Percentiles rank a stretch among this genome's conserved stretches.
Conservation (phyloP, 306 rosid species). For the Acacia melanoxylon region DNA sequence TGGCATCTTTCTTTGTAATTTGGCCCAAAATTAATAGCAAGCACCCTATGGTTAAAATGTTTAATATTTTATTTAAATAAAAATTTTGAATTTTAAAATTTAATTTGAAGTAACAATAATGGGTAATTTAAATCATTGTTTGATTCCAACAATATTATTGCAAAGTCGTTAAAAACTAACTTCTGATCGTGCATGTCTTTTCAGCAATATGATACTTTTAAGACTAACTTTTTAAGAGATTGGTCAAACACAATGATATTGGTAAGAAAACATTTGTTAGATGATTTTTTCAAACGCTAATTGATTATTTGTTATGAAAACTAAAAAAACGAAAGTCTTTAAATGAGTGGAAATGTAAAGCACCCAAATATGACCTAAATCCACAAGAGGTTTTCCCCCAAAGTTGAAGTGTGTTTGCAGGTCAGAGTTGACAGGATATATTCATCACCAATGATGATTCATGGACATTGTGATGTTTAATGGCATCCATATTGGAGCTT, state of each 20-base stretch:
- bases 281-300: not conserved
- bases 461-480: conserved; percentile 17
- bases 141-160: not conserved
- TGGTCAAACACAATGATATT: not conserved
- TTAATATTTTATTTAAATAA: not conserved
- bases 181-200: not conserved
- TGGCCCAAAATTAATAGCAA: not conserved
- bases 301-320: not conserved
- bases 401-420: not conserved
- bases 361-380: not conserved
- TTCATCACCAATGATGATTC: not conserved
- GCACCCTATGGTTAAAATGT: not conserved
- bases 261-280: not conserved
- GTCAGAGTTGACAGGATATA: not conserved
- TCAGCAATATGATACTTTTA: not conserved
- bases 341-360: not conserved
- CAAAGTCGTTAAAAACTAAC: not conserved
- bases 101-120: not conserved
- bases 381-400: not conserved
- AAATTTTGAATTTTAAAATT: not conserved
- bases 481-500: conserved; percentile 1
- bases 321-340: not conserved
- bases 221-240: not conserved
- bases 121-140: not conserved
- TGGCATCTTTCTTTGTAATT: not conserved